Evolutionary conservation across 1,284 basidiomycete species (phyloP), one percentile per base, ranked within the genome.

Genomic region (Ganoderma multipileum): DNA sequence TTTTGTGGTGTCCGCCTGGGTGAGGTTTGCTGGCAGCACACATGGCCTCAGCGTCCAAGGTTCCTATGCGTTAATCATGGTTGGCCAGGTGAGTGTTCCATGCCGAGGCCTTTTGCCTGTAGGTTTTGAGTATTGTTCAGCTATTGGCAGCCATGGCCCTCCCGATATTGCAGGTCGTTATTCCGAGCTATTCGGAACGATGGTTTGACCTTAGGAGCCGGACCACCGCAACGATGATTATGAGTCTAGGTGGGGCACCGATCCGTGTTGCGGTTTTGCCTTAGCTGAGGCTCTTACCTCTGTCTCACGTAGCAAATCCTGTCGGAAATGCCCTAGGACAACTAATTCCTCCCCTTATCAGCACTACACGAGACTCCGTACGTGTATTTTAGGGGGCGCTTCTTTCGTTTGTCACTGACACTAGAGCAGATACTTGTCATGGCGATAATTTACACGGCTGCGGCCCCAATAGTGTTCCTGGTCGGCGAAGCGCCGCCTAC

Each of bases 221-320:
- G 58, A 94, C 90, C 7, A 94, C 93, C 0, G 91, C 91, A 18
- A 95, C 93, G 1, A 94, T 93, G 92, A 75, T 92, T 38, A 82
- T 94, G 65, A 86, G 92, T n/a, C 85, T 95, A 41, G 84, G 92
- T 91, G 69, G 64, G 80, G 68, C 28, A 28, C 33, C 57, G 55
- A 18, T 30, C 5, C 4, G 3, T 8, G 36, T 18, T 23, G 14
- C 26, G 55, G 18, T 39, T 12, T 1, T 50, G 47, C 47, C 47
- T 50, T 5, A 11, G 23, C 47, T 50, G 23, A 50, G 11, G 11
- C 14, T 50, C 23, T 1, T 26, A 9, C 3, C 9, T 3, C 12
- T 42, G 26, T 38, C 20, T 20, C 11, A 23, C n/a, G 16, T 23
- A 74, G 72, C 74, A 4, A 76, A 76, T 55, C 75, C 74, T 39